Evolutionary conservation across 192 early-diverging fungal genomes (phyloP).

Genomic region (Lobulomyces angularis): DNA sequence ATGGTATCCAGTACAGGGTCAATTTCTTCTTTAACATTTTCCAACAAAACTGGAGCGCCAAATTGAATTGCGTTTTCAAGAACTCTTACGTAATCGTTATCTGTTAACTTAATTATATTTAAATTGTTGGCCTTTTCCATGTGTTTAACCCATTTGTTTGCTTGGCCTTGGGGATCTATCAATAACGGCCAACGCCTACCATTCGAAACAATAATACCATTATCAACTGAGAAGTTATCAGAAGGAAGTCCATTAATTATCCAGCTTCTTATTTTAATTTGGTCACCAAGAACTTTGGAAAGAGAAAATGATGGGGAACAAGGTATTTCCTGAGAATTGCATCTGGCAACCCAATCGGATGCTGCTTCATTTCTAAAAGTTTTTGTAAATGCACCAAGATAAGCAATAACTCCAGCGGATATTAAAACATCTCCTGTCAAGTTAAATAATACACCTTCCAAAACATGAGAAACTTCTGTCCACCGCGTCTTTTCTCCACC

Average conservation of each 20-base stretch:
- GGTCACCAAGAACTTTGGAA: constrained; percentile 44
- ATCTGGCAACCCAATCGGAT: constrained; percentile 22
- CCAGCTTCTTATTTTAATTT: constrained; percentile 47
- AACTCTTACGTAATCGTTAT: constrained; percentile 42
- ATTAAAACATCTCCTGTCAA: constrained; percentile 46
- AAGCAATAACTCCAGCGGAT: constrained; percentile 49
- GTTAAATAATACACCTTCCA: constrained; percentile 37
- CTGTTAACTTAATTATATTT: constrained; percentile 47
- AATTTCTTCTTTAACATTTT: constrained; percentile 56
- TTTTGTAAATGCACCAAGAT: constrained; percentile 52
- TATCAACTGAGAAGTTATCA: constrained; percentile 47
- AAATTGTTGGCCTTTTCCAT: constrained; percentile 55
- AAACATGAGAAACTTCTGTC: constrained; percentile 37
- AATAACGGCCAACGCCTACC: constrained; percentile 48
- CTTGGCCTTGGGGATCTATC: constrained; percentile 54
- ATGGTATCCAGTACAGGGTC: constrained; percentile 50
- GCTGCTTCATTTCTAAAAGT: constrained; percentile 34
- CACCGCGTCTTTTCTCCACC: constrained; percentile 51
- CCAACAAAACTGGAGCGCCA: constrained; percentile 44
- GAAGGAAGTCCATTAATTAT: constrained; percentile 49
- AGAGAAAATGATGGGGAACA: constrained; percentile 42
- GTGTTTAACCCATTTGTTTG: constrained; percentile 56
- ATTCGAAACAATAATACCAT: constrained; percentile 51
- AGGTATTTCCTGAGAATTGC: constrained; percentile 29
- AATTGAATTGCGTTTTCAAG: constrained; percentile 54